A percentile compares a stretch with the other conserved stretches of the same genome.
Conservation (phyloP, 2,329 filamentous ascomycete species). For the Botrytis paeoniae region DNA sequence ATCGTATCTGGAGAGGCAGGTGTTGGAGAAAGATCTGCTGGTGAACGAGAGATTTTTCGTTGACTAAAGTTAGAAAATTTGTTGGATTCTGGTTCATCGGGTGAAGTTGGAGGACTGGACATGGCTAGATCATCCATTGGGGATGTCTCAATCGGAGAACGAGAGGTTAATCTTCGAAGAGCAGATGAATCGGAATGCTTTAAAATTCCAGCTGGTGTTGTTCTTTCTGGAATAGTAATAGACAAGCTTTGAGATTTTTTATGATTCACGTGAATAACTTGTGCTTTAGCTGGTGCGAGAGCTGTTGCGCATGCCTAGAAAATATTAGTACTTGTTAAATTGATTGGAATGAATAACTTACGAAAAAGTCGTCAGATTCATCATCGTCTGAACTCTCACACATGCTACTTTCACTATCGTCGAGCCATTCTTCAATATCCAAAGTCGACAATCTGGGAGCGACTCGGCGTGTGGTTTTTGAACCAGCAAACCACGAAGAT, state of each 20-base stretch:
- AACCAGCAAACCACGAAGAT: conserved; percentile 25
- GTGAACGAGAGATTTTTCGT: background rate
- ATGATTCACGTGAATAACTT: conserved; percentile 29
- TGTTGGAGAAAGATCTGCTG: background rate
- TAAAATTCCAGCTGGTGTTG: conserved; percentile 22
- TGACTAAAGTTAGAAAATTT: background rate
- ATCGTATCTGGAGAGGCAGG: conserved; percentile 7
- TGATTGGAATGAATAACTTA: conserved; percentile 22
- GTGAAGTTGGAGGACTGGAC: conserved; percentile 12
- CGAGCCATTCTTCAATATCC: conserved; percentile 31
- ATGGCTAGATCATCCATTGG: conserved; percentile 6
- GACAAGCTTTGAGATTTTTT: conserved; percentile 16
- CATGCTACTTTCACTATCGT: conserved; percentile 25
- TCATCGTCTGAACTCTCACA: conserved; percentile 24
- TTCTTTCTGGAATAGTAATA: conserved; percentile 26
- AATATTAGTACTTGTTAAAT: background rate
- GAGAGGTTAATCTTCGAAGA: background rate
- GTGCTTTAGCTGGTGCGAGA: conserved; percentile 29
- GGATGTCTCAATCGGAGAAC: background rate
- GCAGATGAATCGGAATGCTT: conserved; percentile 5
- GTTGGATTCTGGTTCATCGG: background rate
- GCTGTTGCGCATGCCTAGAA: conserved; percentile 30
- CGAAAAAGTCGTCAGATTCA: conserved; percentile 25
- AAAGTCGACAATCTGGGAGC: conserved; percentile 8
- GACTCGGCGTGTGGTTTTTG: conserved; percentile 11